phyloP scores from a whole-genome alignment of 2,329 filamentous ascomycete genomes.

The Aureobasidium subglaciale region DNA sequence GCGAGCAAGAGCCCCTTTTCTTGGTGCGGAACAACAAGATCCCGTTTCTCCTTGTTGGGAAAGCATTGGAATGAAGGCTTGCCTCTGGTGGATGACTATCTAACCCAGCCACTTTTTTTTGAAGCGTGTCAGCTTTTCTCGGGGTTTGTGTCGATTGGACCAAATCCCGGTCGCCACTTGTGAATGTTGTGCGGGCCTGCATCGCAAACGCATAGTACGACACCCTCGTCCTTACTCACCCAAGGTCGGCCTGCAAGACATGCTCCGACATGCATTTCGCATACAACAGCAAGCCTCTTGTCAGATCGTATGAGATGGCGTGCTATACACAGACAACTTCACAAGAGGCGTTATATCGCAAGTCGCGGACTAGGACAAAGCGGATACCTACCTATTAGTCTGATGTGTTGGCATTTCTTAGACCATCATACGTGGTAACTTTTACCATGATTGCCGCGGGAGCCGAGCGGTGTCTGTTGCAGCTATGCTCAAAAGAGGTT shows the following conservation, averaged over 20 bases:
- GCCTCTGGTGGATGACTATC: not conserved
- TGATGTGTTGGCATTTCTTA: conserved; percentile 5
- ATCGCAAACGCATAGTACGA: not conserved
- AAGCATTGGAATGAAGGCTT: not conserved
- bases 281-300: not conserved
- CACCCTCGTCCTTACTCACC: not conserved
- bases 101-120: conserved; percentile 9
- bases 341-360: not conserved
- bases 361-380: not conserved
- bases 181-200: conserved; percentile 8
- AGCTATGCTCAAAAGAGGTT: not conserved
- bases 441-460: conserved; percentile 1
- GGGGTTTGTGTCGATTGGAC: not conserved
- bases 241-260: conserved; percentile 7
- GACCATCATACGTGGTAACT: not conserved
- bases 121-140: conserved; percentile 3
- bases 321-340: conserved; percentile 1
- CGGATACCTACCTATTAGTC: not conserved
- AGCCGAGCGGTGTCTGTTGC: not conserved
- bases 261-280: not conserved
- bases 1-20: not conserved
- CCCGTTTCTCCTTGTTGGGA: not conserved
- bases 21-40: not conserved
- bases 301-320: conserved; percentile 7
- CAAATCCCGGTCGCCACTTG: not conserved